These are phyloP conservation scores for Hortiboletus flavorubellus DNA, from an alignment of 768 basidiomycete species.

Conservation along the genomic window DNA sequence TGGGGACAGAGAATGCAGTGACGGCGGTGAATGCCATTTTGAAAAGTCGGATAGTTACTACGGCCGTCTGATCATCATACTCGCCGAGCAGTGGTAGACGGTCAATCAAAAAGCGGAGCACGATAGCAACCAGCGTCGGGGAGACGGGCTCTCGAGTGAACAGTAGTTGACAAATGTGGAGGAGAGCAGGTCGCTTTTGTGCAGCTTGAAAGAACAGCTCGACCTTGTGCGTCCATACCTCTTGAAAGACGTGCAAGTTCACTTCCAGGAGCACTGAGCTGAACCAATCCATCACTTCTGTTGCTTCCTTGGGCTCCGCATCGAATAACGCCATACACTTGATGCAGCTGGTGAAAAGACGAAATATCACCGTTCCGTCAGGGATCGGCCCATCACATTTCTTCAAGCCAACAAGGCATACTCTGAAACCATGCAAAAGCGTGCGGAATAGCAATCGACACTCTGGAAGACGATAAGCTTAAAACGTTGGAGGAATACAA, in stretches of 20 bases:
- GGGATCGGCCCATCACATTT: slow-evolving; percentile 76
- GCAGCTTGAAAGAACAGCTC: slow-evolving; percentile 84
- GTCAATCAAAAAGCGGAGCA: slow-evolving; percentile 82
- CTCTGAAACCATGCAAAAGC: slow-evolving; percentile 83
- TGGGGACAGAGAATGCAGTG: slow-evolving; percentile 61
- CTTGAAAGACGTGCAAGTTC: slow-evolving; percentile 90
- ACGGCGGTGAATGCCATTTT: slow-evolving; percentile 95
- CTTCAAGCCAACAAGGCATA: slow-evolving; percentile 70
- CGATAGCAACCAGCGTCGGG: slow-evolving; percentile 81
- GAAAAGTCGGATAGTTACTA: slow-evolving; percentile 85
- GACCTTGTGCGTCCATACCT: slow-evolving; percentile 93
- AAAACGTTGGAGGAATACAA: neutral
- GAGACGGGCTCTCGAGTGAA: slow-evolving; percentile 76
- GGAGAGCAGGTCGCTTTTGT: slow-evolving; percentile 70
- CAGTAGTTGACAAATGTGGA: slow-evolving; percentile 82
- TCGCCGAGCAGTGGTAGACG: slow-evolving; percentile 82
- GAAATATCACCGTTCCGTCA: slow-evolving; percentile 83
- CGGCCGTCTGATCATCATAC: slow-evolving; percentile 75
- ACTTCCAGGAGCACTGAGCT: slow-evolving; percentile 73
- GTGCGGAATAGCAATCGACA: slow-evolving; percentile 84
- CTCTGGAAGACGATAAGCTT: slow-evolving; percentile 45
- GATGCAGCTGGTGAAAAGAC: slow-evolving; percentile 83
- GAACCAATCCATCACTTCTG: slow-evolving; percentile 83
- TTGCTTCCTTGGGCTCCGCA: slow-evolving; percentile 59
- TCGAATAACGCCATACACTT: slow-evolving; percentile 84